Conservation (phyloP, 148 eudicot species). For the Cornus suecica region DNA sequence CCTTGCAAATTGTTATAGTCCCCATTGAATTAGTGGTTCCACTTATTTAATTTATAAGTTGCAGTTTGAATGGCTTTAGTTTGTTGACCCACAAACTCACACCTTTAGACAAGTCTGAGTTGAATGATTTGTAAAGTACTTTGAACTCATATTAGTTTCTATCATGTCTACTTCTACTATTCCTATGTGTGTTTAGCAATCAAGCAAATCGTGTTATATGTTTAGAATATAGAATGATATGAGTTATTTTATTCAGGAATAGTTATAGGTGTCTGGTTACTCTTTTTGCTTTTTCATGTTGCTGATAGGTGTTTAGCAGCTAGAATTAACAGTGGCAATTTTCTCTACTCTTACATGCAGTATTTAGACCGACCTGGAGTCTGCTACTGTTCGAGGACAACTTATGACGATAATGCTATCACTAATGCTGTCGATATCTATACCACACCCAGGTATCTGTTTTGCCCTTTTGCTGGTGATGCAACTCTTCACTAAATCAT, state of each 20-base stretch:
- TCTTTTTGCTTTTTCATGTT: not conserved
- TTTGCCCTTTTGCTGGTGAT: constrained; percentile 7
- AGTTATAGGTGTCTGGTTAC: constrained; percentile 5
- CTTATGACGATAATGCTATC: constrained; percentile 85
- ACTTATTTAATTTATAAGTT: not conserved
- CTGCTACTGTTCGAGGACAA: constrained; percentile 70
- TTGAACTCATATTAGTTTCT: not conserved
- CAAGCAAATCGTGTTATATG: not conserved
- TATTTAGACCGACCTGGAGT: constrained; percentile 72
- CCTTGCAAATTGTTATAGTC: not conserved
- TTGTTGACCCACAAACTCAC: not conserved
- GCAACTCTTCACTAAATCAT: not conserved
- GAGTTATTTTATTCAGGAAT: too few relatives aligned
- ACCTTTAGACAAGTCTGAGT: not conserved
- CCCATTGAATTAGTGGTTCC: too few relatives aligned
- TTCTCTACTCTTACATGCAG: constrained; percentile 34
- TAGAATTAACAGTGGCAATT: not conserved
- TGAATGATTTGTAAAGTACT: not conserved
- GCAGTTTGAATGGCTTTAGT: not conserved
- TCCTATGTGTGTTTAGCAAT: not conserved
- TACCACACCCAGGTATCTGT: constrained; percentile 50
- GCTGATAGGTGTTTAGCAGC: constrained; percentile 5
- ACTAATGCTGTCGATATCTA: constrained; percentile 83
- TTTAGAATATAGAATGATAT: not conserved
- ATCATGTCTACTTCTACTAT: not conserved